Base-by-base conservation (phyloP, 1,139 yeast species). In the Yamadazyma sp. region DNA sequence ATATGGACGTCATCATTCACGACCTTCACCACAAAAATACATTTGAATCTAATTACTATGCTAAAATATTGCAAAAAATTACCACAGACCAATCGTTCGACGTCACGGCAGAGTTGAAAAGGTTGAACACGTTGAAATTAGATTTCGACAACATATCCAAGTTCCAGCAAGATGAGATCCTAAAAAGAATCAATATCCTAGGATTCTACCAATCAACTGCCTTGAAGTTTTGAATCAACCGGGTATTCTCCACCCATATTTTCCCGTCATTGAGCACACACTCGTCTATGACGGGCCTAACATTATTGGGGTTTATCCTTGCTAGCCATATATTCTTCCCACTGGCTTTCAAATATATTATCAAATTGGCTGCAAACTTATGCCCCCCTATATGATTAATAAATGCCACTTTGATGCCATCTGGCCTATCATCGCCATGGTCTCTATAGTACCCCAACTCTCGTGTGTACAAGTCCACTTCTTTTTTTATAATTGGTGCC, bases 371-470 rank as follows among this genome's bases (percentile, higher is more conserved):
- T 1, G 92, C 87, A 60, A 70, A 92, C 56, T 92, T 92, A 62
- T 92, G 98, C 2, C 98, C 98, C 3, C 98, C 98, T 23, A 92
- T 84, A 60, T 92, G 98, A 55, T 87, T 88, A 17, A 86, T 74
- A 52, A 62, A 88, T 3, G 75, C 69, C 3, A 89, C 87, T 10
- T 69, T 64, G 2, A 84, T 86, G 3, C 98, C 98, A 28, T 74
- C 81, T 0, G 87, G 81, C 38, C 91, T 71, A 34, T 69, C 72
- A 55, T 87, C 95, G 4, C 87, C 83, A 29, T 64, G 54, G 59
- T 91, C 97, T 52, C 98, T 73, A 51, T 79, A 78, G 18, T 85
- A 63, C 2, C 81, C 92, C 31, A 75, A 66, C 12, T 85, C 87
- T 36, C 94, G 70, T 31, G 89, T 66, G 51, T 84, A 76, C n/a